Conservation (phyloP, 768 basidiomycete genomes). For the Termitomyces sp. region DNA sequence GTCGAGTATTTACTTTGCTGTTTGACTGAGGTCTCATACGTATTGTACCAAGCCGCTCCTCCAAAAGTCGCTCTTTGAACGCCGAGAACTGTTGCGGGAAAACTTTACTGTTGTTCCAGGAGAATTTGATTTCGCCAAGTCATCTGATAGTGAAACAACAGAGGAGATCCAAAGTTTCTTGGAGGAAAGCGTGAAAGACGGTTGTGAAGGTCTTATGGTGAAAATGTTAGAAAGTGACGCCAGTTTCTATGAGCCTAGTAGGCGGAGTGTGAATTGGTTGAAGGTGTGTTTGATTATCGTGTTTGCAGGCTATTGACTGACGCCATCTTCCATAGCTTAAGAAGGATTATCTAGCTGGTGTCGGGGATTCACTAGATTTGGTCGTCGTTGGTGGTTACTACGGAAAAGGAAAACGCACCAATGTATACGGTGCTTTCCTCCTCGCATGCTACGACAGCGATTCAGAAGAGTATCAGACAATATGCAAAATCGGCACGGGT, state of each 20-base stretch:
- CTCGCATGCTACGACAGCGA: slow-evolving; percentile 96
- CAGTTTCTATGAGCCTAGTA: slow-evolving; percentile 92
- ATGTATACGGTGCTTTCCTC: slow-evolving; percentile 96
- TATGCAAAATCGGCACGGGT: slow-evolving; percentile 99
- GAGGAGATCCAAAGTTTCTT: slow-evolving; percentile 95
- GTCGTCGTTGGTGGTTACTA: slow-evolving; percentile 98
- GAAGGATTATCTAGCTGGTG: slow-evolving; percentile 95
- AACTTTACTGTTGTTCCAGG: slow-evolving; percentile 80
- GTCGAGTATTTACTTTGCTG: slow-evolving; percentile 13
- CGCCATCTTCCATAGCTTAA: slow-evolving; percentile 60
- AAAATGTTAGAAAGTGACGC: slow-evolving; percentile 95
- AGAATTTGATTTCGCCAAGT: slow-evolving; percentile 92
- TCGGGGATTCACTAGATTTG: slow-evolving; percentile 95
- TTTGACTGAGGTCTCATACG: background rate
- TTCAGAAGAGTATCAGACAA: slow-evolving; percentile 91
- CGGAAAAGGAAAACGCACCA: slow-evolving; percentile 96
- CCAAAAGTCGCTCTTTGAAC: slow-evolving; percentile 65
- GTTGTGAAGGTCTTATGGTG: slow-evolving; percentile 98
- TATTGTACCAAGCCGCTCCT: slow-evolving; percentile 63
- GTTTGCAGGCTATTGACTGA: background rate
- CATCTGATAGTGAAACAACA: slow-evolving; percentile 80
- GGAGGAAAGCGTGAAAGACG: slow-evolving; percentile 96
- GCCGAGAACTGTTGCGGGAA: slow-evolving; percentile 69
- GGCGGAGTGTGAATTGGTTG: slow-evolving; percentile 95
- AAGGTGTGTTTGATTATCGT: slow-evolving; percentile 52